phyloP scores from a whole-genome alignment of 192 early-diverging fungal species.

The Umbelopsis isabellina region DNA sequence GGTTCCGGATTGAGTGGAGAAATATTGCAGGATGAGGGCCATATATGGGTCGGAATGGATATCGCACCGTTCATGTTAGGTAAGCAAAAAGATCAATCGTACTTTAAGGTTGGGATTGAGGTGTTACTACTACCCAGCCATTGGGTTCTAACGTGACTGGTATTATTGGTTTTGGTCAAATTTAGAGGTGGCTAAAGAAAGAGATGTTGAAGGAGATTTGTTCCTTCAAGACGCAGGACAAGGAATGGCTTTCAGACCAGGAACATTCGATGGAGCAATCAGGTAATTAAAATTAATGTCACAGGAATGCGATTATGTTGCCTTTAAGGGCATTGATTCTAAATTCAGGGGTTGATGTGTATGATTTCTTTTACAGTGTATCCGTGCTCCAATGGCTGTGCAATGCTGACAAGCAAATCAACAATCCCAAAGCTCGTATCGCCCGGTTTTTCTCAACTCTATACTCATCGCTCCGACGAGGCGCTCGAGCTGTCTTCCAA shows the following conservation, averaged over 20 bases:
- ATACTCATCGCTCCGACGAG: slow-evolving; percentile 85
- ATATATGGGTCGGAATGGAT: slow-evolving; percentile 97
- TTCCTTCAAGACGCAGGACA: slow-evolving; percentile 96
- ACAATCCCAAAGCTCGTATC: slow-evolving; percentile 83
- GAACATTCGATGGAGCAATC: slow-evolving; percentile 95
- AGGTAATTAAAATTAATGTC: slow-evolving; percentile 45
- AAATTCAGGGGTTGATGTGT: not conserved
- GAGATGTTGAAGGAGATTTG: slow-evolving; percentile 93
- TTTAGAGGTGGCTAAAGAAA: slow-evolving; percentile 83
- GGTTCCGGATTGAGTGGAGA: slow-evolving; percentile 96
- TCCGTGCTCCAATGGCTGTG: slow-evolving; percentile 99
- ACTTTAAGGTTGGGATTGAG: not conserved
- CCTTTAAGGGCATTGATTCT: slow-evolving; percentile 1
- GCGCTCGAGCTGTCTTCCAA: slow-evolving; percentile 96
- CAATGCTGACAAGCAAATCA: slow-evolving; percentile 92
- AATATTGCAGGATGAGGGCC: slow-evolving; percentile 93
- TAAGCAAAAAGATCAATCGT: slow-evolving; percentile 22
- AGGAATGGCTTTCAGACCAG: slow-evolving; percentile 91
- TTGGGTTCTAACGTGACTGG: not conserved
- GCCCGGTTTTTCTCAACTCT: slow-evolving; percentile 91
- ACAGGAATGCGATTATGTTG: slow-evolving; percentile 4
- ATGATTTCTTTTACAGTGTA: slow-evolving; percentile 55
- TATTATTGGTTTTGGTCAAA: slow-evolving; percentile 13
- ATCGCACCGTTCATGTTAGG: slow-evolving; percentile 91
- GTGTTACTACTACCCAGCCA: not conserved